phyloP scores from a whole-genome alignment of 306 rosid genomes.

The Sphenostylis stenocarpa region DNA sequence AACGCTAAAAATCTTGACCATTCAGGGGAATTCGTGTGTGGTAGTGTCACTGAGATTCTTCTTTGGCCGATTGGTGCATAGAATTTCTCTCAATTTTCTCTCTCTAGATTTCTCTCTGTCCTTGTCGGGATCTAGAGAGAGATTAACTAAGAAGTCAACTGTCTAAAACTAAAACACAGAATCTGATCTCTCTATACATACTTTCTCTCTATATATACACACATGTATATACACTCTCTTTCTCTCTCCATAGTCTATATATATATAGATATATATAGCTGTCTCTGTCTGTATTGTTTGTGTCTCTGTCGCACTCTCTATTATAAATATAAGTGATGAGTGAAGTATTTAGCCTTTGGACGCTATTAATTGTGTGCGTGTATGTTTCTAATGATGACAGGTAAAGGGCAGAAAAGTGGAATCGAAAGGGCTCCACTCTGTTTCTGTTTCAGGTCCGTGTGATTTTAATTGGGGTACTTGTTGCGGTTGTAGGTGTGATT shows the following conservation, averaged over 20 bases:
- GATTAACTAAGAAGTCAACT: constrained; percentile 70
- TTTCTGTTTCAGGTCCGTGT: constrained; percentile 68
- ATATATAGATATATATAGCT: neutral
- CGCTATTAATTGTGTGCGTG: constrained; percentile 39
- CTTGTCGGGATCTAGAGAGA: constrained; percentile 54
- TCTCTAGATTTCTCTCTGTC: constrained; percentile 43
- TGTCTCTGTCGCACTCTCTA: constrained; percentile 43
- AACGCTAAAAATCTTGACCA: no score
- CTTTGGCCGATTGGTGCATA: constrained; percentile 47
- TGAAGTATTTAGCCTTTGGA: constrained; percentile 39
- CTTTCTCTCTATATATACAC: constrained; percentile 9
- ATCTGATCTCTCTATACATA: constrained; percentile 17
- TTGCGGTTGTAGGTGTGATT: constrained; percentile 1
- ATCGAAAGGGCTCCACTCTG: constrained; percentile 69
- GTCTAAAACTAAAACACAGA: constrained; percentile 66
- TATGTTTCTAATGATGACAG: constrained; percentile 55
- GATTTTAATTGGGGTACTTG: constrained; percentile 30
- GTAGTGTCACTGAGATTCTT: constrained; percentile 38
- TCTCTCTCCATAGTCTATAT: neutral
- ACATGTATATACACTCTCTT: constrained; percentile 32
- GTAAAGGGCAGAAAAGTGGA: constrained; percentile 70
- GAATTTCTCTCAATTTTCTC: constrained; percentile 39
- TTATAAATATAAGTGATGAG: constrained; percentile 36
- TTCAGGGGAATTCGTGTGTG: neutral
- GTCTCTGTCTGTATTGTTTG: constrained; percentile 47